Evolutionary conservation across 148 eudicot species (phyloP).

Genomic region (Fagopyrum tataricum): DNA sequence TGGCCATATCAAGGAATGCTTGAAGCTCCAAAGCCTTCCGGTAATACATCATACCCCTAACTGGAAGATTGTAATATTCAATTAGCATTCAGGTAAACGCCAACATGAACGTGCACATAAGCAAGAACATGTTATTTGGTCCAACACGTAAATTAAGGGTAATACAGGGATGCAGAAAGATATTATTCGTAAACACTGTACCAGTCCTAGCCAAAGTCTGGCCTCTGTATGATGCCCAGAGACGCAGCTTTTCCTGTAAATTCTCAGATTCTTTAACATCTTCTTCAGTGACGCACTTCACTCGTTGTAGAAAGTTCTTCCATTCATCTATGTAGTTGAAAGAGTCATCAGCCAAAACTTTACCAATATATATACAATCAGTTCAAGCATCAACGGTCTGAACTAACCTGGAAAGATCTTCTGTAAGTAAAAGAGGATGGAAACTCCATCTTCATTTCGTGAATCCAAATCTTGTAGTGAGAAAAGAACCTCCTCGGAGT

Average conservation of each 20-base stretch:
- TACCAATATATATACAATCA: neutral
- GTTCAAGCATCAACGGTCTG: neutral
- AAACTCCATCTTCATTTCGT: constrained; percentile 91
- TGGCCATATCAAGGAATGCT: constrained; percentile 98
- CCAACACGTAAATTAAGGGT: neutral
- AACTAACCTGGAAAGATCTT: constrained; percentile 90
- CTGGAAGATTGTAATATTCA: constrained; percentile 36
- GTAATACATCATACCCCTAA: constrained; percentile 99
- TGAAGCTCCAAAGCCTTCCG: constrained; percentile 96
- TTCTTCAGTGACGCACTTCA: constrained; percentile 51
- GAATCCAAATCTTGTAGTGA: constrained; percentile 63
- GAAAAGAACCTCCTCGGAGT: constrained; percentile 91
- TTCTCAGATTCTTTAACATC: constrained; percentile 49
- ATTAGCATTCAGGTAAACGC: neutral
- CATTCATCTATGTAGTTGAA: constrained; percentile 60
- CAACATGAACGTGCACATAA: neutral
- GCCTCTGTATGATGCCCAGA: constrained; percentile 98
- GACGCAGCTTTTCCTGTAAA: constrained; percentile 67
- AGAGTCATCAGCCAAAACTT: constrained; percentile 8
- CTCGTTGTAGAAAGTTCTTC: constrained; percentile 82
- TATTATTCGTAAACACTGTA: constrained; percentile 18
- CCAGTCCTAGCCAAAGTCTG: constrained; percentile 95
- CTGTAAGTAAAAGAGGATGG: constrained; percentile 90
- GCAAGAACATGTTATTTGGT: neutral
- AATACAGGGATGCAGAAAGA: neutral